phyloP scores from a whole-genome alignment of 108 stramenopile genomes.

The Pseudonitzschia pungens region DNA sequence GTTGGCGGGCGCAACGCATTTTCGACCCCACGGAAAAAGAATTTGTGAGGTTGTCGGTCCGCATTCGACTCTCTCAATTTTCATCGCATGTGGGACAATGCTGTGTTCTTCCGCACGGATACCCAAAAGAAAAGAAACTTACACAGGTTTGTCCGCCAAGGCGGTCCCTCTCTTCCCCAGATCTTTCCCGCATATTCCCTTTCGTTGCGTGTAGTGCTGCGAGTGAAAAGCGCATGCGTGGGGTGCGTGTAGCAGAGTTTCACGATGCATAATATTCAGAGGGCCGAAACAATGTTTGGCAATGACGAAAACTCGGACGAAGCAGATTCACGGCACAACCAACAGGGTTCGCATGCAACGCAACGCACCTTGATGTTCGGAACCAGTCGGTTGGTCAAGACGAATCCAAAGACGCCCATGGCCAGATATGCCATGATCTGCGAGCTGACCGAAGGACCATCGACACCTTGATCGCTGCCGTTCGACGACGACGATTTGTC shows the following conservation, averaged over 20 bases:
- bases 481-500: background rate
- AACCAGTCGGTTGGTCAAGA: conserved; percentile 42
- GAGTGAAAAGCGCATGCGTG: no score
- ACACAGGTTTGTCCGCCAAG: conserved; percentile 52
- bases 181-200: conserved; percentile 85
- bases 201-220: conserved; percentile 65
- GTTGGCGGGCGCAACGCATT: no score
- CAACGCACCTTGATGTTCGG: conserved; percentile 53
- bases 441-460: conserved; percentile 41
- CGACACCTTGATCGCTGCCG: background rate
- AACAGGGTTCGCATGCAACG: no score
- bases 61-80: background rate
- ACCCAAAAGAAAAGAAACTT: conserved; percentile 3
- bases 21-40: background rate
- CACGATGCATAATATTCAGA: no score
- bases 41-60: background rate
- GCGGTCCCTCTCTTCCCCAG: conserved; percentile 84
- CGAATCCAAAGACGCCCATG: conserved; percentile 42
- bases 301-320: no score
- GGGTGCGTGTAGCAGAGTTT: no score
- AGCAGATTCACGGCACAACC: background rate
- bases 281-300: no score
- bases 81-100: background rate
- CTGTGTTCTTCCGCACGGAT: no score
- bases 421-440: conserved; percentile 52